Evolutionary conservation across 495 filamentous ascomycete species (phyloP), one percentile per base, ranked within the genome.

Genomic region (Xylaria curta): DNA sequence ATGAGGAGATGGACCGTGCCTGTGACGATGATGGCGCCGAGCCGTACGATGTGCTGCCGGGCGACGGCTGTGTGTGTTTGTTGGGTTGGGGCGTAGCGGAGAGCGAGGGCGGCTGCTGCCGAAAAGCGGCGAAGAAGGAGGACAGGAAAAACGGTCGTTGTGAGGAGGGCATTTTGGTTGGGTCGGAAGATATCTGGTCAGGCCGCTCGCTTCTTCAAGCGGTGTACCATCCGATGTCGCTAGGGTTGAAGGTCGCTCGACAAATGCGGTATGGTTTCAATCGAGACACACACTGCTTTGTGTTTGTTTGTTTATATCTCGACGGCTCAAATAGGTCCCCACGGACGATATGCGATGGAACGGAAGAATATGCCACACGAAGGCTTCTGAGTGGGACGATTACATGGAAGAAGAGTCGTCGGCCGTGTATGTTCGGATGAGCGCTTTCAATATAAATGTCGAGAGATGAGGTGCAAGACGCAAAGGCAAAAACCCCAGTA

Each of bases 61-160:
- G 78, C 33, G 73, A 47, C 0, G 76, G 47, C 47, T 62, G 76
- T 17, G 59, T 73, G 74, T 85, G 84, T 67, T 85, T 85, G 71
- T 82, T 85, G 3, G 83, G 76, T 68, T 83, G 81, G n/a, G 82
- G 75, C 21, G 79, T 21, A 59, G 78, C 74, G 13, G 80, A 79
- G 51, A 80, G 79, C 4, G 79, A 77, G 19, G 78, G 80, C 4
- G 79, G 66, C 68, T 80, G 82, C 72, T 84, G 85, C 19, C 93
- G 90, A 80, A 95, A 95, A 74, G 93, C 92, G 77, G 92, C 91
- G 73, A 97, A 88, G 87, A 97, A 93, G 84, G 92, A 94, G 68
- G 91, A 89, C 73, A 97, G 86, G 78, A 85, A 86, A 87, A 95
- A 95, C 68, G 93, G 92, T 49, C 92, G 86, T 84, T 95, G 94